A percentile compares a stretch with the other conserved stretches of the same genome.
phyloP scores from a whole-genome alignment of 257 asterid genomes.

The Solanum acaule region DNA sequence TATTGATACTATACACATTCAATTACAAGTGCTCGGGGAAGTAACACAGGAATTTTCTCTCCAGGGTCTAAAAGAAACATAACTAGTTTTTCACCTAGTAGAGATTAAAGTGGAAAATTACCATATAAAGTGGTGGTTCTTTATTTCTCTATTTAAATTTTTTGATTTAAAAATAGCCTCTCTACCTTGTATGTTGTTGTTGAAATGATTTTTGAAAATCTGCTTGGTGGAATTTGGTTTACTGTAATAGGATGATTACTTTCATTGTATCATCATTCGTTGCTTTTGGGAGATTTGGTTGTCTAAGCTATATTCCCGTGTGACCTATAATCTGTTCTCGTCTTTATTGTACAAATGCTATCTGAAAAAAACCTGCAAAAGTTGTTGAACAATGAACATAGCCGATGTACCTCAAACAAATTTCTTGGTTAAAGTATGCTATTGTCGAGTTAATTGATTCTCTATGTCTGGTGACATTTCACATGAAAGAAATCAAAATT shows the following conservation, averaged over 20 bases:
- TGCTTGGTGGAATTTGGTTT: not conserved
- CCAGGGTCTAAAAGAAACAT: not conserved
- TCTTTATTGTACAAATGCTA: not conserved
- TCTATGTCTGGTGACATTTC: not conserved
- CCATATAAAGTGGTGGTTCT: not conserved
- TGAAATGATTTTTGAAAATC: not conserved
- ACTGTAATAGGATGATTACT: not conserved
- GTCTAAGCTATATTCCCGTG: not conserved
- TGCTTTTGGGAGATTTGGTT: not conserved
- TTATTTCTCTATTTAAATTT: not conserved
- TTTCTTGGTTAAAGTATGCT: not conserved
- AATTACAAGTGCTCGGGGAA: not conserved
- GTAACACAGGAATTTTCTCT: not conserved
- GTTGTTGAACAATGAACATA: not conserved
- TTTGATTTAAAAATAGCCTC: not conserved
- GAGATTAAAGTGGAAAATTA: not conserved
- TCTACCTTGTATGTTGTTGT: not conserved
- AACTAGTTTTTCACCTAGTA: not conserved
- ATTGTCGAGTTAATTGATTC: not conserved
- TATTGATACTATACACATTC: not conserved
- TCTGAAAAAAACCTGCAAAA: not conserved
- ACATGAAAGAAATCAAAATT: not conserved
- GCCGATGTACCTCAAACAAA: not conserved
- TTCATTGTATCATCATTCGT: not conserved
- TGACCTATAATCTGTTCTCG: not conserved